Evolutionary conservation across 495 filamentous ascomycete species (phyloP), one percentile per base, ranked within the genome.

Genomic region (Pyrenula aspistea): DNA sequence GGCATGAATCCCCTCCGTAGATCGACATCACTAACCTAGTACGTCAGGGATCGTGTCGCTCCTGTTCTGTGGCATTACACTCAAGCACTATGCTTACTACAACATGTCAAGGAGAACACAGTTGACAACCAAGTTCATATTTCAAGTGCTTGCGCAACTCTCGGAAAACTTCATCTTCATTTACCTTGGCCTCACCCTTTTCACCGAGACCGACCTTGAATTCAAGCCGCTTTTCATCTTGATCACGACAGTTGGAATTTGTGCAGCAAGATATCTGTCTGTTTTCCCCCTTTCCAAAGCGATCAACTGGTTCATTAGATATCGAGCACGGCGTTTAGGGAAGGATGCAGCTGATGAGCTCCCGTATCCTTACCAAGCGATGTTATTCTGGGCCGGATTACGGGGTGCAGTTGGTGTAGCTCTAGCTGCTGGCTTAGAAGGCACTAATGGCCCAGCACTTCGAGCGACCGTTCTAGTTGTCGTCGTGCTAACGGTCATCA

Each of bases 151-250:
- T 57, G 88, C 94, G 2, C 94, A 97, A 68, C 74, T 98, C 42
- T 93, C 91, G 0, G 93, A 98, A 73, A 98, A 98, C 70, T 98
- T 98, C 61, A 98, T 98, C 64, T 98, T 98, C 74, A 98, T 98
- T 69, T 98, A 97, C 65, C 81, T 98, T 1, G 93, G 93, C 0
- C 76, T 98, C 12, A 91, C 93, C 1, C 78, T 98, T 24, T 96
- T 98, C 67, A 95, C 94, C 2, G 90, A 96, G 61, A 80, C 80
- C 21, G 77, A 85, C 22, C 74, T 97, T n/a, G 80, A 85, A 51
- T 97, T 91, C 73, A 93, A 95, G 63, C 93, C 93, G 0, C 79
- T 95, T n/a, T 88, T 98, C 65, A 96, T 97, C 60, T 82, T 98
- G 47, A 84, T 98, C 54, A 87, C 92, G 0, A 83, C 95, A 10